Base-by-base conservation (phyloP, 352 stramenopile species). In the Phytophthora syringae region DNA sequence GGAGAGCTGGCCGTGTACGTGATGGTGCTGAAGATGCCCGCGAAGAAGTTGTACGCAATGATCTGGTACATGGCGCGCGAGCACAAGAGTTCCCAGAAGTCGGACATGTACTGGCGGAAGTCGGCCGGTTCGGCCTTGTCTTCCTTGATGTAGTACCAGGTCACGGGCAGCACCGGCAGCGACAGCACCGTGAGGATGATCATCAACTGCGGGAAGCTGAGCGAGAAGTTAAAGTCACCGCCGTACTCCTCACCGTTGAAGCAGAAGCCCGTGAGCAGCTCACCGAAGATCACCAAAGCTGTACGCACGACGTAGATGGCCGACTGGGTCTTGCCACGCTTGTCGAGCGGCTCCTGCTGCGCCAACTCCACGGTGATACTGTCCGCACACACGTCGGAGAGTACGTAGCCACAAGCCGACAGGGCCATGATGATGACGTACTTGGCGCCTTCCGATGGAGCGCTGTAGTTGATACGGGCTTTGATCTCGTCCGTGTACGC, bases 371-470 rank as follows among this genome's bases (percentile, higher is more conserved):
- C 72, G n/a, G 74, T 57, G 40, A 84, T 71, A 7, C 74, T 84
- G 70, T 96, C 88, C 32, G 82, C 77, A 18, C 77, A 79, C 1
- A 94, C 84, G 59, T 95, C 87, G 5, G 87, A 77, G 47, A 93
- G 78, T 12, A 94, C 71, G 60, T 95, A 95, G 30, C 86, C 86
- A 36, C 88, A 52, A 2, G 84, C 82, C 0, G 85, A 79, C 22
- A 93, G 51, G 52, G 92, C 82, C 75, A 96, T 89, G 37, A 87
- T 59, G 16, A 90, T 65, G n/a, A 87, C 69, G 64, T 89, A 92
- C 63, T 81, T 83, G 60, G 49, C 72, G 12, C 70, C 80, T 24
- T 77, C 30, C 5, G 69, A 60, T 1, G 60, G 30, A 9, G 80
- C 80, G 22, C 52, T 37, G 12, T 60, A 60, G 60, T 85, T 82